Conservation (phyloP, 495 filamentous ascomycete species). For the Usnea hakonensis region DNA sequence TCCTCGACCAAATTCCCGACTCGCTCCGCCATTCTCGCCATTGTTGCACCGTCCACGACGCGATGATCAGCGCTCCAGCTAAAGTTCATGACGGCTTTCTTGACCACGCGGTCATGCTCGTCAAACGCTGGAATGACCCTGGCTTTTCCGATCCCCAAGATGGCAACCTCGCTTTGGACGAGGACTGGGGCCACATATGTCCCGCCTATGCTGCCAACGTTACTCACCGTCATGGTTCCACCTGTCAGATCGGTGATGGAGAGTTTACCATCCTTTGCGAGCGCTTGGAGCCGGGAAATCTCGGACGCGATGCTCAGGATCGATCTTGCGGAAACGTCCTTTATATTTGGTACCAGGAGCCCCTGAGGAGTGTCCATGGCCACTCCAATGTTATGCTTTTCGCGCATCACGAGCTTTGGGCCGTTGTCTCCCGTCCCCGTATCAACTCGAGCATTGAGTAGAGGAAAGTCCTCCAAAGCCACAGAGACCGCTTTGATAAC, state of each 20-base stretch:
- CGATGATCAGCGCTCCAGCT: constrained; percentile 97
- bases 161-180: constrained; percentile 76
- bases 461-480: constrained; percentile 68
- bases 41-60: constrained; percentile 87
- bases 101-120: constrained; percentile 48
- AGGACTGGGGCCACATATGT: constrained; percentile 89
- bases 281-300: constrained; percentile 59
- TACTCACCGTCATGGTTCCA: constrained; percentile 91
- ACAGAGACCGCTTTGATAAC: constrained; percentile 90
- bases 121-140: constrained; percentile 65
- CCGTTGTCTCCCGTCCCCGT: constrained; percentile 47
- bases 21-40: constrained; percentile 79
- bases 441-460: constrained; percentile 82
- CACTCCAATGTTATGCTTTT: constrained; percentile 88
- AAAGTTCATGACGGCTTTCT: constrained; percentile 67
- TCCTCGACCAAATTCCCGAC: constrained; percentile 72
- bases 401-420: constrained; percentile 58
- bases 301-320: constrained; percentile 72
- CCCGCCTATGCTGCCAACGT: constrained; percentile 95
- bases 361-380: constrained; percentile 91
- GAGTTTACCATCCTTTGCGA: constrained; percentile 68
- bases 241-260: constrained; percentile 68
- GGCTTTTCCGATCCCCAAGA: constrained; percentile 79
- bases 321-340: constrained; percentile 65
- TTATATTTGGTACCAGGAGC: constrained; percentile 90